phyloP scores from a whole-genome alignment of 2,329 filamentous ascomycete genomes.

The Colletotrichum eremochloae region DNA sequence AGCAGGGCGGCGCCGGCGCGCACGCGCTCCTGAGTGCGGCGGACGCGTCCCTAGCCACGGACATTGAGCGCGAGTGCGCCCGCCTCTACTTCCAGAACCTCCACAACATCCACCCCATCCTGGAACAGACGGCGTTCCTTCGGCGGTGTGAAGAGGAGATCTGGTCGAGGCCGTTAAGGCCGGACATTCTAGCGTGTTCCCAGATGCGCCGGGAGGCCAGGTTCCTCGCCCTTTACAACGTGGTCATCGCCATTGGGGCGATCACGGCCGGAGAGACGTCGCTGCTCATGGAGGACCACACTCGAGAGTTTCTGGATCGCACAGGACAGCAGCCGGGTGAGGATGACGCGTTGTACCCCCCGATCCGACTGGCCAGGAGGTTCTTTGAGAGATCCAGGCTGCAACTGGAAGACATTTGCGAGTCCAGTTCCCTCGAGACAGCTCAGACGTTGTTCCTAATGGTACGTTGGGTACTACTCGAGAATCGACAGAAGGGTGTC shows the following conservation, averaged over 20 bases:
- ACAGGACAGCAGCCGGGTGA: constrained; percentile 23
- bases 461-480: constrained; percentile 10
- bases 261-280: constrained; percentile 42
- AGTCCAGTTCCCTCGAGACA: constrained; percentile 42
- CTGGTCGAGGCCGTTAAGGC: constrained; percentile 25
- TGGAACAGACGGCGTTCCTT: constrained; percentile 41
- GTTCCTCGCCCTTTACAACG: constrained; percentile 41
- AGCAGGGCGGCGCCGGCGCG: not conserved
- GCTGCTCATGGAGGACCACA: constrained; percentile 40
- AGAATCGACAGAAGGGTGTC: too few relatives aligned
- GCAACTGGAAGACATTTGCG: constrained; percentile 42
- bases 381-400: constrained; percentile 42
- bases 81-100: constrained; percentile 45
- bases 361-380: constrained; percentile 37
- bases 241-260: constrained; percentile 40
- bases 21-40: not conserved
- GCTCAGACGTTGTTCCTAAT: constrained; percentile 42
- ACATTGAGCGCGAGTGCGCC: constrained; percentile 43
- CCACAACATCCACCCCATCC: constrained; percentile 45
- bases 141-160: constrained; percentile 42
- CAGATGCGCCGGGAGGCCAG: constrained; percentile 26
- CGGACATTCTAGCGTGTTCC: not conserved
- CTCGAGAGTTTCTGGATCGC: constrained; percentile 37
- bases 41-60: constrained; percentile 27
- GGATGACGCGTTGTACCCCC: constrained; percentile 38